A percentile compares a stretch with the other conserved stretches of the same genome.
Conservation (phyloP, 129 eudicot species). For the Dittrichia graveolens region DNA sequence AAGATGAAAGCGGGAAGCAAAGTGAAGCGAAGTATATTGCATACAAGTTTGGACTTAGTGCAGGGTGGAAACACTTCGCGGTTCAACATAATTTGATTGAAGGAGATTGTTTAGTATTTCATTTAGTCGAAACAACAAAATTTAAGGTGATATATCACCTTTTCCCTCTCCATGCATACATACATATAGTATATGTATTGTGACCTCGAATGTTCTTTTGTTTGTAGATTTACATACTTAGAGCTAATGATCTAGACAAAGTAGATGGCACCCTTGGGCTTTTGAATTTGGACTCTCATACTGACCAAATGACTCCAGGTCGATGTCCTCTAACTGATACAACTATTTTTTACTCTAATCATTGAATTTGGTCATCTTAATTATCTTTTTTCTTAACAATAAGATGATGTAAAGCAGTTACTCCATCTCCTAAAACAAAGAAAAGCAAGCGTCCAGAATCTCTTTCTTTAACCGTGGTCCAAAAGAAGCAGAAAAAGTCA, state of each 20-base stretch:
- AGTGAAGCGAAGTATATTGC: slow-evolving; percentile 63
- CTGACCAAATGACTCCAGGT: slow-evolving; percentile 53
- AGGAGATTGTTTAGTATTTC: slow-evolving; percentile 76
- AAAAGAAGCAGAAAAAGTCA: slow-evolving; percentile 44
- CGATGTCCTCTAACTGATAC: no score
- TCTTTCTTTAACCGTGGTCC: slow-evolving; percentile 35
- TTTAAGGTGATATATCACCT: slow-evolving; percentile 57
- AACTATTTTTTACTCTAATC: background rate
- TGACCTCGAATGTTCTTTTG: background rate
- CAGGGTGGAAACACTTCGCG: slow-evolving; percentile 81
- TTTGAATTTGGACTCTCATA: slow-evolving; percentile 47
- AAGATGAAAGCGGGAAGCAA: slow-evolving; percentile 58
- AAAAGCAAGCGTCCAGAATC: slow-evolving; percentile 44
- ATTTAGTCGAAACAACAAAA: slow-evolving; percentile 41
- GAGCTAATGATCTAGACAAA: slow-evolving; percentile 50
- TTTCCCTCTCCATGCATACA: background rate
- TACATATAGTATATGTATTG: background rate
- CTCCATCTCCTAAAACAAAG: slow-evolving; percentile 32
- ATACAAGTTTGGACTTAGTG: slow-evolving; percentile 63
- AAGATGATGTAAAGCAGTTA: slow-evolving; percentile 15
- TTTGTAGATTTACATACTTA: slow-evolving; percentile 61
- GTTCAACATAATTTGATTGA: slow-evolving; percentile 53
- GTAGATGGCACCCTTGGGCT: slow-evolving; percentile 72
- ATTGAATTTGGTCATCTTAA: background rate
- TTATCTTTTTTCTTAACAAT: background rate